These are phyloP conservation scores for Phytophthora ramorum DNA, from an alignment of 352 stramenopile species.

Conservation along the genomic window DNA sequence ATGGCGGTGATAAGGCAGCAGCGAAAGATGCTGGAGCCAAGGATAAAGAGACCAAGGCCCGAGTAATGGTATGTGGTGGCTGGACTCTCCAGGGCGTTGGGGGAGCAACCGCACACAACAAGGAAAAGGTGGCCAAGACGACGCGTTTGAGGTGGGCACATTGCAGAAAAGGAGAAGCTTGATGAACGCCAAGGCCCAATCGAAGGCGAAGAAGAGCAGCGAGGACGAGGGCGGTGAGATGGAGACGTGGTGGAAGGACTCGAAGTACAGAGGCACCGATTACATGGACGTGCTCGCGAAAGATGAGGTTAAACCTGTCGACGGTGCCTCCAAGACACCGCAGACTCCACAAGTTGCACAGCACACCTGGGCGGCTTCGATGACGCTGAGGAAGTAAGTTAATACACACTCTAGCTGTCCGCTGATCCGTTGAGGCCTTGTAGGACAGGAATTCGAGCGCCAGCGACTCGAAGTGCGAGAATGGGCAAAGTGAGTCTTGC, in stretches of 20 bases:
- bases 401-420: slow-evolving; percentile 5
- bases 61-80: too few relatives aligned
- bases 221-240: slow-evolving; percentile 11
- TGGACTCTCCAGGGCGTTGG: too few relatives aligned
- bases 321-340: slow-evolving; percentile 25
- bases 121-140: slow-evolving; percentile 33
- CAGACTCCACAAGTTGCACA: too few relatives aligned
- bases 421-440: slow-evolving; percentile 2
- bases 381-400: slow-evolving; percentile 27
- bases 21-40: too few relatives aligned
- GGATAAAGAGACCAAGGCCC: too few relatives aligned
- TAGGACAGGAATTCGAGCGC: too few relatives aligned
- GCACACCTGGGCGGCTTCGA: slow-evolving; percentile 49
- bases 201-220: slow-evolving; percentile 11
- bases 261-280: slow-evolving; percentile 79
- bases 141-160: slow-evolving; percentile 22
- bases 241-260: slow-evolving; percentile 74
- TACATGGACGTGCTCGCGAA: slow-evolving; percentile 51
- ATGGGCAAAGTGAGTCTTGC: too few relatives aligned
- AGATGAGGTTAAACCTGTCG: slow-evolving; percentile 14
- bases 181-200: slow-evolving; percentile 1
- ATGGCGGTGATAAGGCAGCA: too few relatives aligned
- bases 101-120: slow-evolving; percentile 35
- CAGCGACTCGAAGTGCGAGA: too few relatives aligned
- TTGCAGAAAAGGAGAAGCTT: slow-evolving; percentile 34